phyloP scores from a whole-genome alignment of 495 filamentous ascomycete genomes.

The Neurospora pannonica region DNA sequence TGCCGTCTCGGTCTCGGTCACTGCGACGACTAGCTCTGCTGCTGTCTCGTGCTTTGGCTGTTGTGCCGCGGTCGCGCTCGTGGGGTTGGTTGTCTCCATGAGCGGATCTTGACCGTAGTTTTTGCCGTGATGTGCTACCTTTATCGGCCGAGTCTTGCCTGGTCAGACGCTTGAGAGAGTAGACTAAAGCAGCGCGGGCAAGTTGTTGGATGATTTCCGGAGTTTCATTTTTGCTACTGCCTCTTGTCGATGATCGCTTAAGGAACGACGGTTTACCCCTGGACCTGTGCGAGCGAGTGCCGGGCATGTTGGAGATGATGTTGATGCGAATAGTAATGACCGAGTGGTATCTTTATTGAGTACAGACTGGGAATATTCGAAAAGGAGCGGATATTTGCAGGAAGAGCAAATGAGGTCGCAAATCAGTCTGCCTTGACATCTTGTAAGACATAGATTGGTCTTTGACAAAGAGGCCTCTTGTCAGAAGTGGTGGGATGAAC shows the following conservation, averaged over 20 bases:
- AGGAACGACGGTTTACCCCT: background rate
- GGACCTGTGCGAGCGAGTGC: background rate
- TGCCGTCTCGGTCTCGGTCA: background rate
- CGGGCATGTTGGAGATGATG: background rate
- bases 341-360: background rate
- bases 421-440: background rate
- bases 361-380: background rate
- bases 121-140: background rate
- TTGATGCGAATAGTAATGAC: background rate
- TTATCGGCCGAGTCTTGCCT: constrained; percentile 1
- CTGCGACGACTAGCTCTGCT: constrained; percentile 1
- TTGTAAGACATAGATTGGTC: background rate
- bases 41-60: background rate
- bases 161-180: constrained; percentile 12
- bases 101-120: background rate
- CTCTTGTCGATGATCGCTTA: background rate
- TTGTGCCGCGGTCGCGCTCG: background rate
- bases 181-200: constrained; percentile 17
- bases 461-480: background rate
- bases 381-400: background rate
- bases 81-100: background rate
- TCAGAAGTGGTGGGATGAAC: background rate
- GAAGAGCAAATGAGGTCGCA: background rate
- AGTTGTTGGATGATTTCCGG: constrained; percentile 16
- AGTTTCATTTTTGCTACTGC: background rate